Conservation (phyloP, 139 green algal genomes). For the Pseudopediastrum boryanum region DNA sequence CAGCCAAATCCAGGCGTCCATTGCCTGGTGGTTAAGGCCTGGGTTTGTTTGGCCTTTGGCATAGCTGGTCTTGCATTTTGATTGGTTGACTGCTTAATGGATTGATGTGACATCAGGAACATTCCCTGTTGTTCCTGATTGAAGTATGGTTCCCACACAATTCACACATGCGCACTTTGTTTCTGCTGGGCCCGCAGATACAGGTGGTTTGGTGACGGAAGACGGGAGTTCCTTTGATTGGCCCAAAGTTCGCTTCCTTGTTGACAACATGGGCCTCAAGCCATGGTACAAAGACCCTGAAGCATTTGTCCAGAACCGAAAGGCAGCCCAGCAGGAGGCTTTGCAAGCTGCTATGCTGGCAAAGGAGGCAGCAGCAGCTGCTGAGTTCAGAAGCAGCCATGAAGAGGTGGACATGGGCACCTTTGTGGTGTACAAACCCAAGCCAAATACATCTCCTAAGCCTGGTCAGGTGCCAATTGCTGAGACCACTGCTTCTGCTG, state of each 20-base stretch:
- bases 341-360: not conserved
- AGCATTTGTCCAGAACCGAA: not conserved
- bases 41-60: not conserved
- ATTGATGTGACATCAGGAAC: not conserved
- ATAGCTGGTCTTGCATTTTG: too few relatives aligned
- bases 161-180: not conserved
- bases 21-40: not conserved
- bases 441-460: too few relatives aligned
- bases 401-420: too few relatives aligned
- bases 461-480: too few relatives aligned
- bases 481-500: too few relatives aligned
- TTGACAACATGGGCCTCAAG: not conserved
- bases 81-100: too few relatives aligned
- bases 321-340: constrained; percentile 13
- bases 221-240: not conserved
- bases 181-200: constrained; percentile 6
- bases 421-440: too few relatives aligned
- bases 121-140: not conserved
- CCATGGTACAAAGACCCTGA: constrained; percentile 27
- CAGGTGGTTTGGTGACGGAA: constrained; percentile 8
- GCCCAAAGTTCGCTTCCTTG: constrained; percentile 18
- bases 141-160: not conserved
- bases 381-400: too few relatives aligned
- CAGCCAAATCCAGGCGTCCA: not conserved
- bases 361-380: constrained; percentile 1